These are phyloP conservation scores for Alternaria hordeiaustralica DNA, from an alignment of 2,329 filamentous ascomycete species.

Conservation along the genomic window DNA sequence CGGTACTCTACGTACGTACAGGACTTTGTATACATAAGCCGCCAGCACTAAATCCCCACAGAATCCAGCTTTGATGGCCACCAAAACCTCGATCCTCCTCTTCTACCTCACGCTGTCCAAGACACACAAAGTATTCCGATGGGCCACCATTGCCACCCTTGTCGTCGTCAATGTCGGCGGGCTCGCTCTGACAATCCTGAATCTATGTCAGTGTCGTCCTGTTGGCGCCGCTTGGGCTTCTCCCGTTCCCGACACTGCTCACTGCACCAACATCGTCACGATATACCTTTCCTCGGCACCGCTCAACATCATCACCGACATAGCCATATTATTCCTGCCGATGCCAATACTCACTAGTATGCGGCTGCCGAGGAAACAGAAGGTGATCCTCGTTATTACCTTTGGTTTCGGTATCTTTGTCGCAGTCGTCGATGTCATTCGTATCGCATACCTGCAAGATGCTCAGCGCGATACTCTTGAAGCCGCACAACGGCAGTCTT, in stretches of 20 bases:
- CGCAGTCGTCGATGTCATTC: slow-evolving; percentile 83
- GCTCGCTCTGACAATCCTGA: slow-evolving; percentile 80
- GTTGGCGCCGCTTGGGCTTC: slow-evolving; percentile 70
- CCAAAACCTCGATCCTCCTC: slow-evolving; percentile 89
- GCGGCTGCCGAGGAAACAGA: slow-evolving; percentile 83
- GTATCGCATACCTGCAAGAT: slow-evolving; percentile 87
- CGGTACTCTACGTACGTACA: slow-evolving; percentile 63
- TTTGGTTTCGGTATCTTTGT: slow-evolving; percentile 90
- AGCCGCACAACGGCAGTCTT: slow-evolving; percentile 43
- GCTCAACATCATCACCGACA: slow-evolving; percentile 88
- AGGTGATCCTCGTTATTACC: slow-evolving; percentile 83
- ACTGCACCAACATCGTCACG: slow-evolving; percentile 67
- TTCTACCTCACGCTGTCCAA: slow-evolving; percentile 87
- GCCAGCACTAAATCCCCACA: slow-evolving; percentile 47
- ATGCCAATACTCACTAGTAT: slow-evolving; percentile 82
- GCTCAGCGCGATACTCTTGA: slow-evolving; percentile 61
- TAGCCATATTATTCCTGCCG: slow-evolving; percentile 85
- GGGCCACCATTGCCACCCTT: slow-evolving; percentile 82
- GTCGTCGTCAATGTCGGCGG: slow-evolving; percentile 80
- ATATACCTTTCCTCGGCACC: slow-evolving; percentile 78
- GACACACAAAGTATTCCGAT: slow-evolving; percentile 77
- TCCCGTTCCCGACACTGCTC: slow-evolving; percentile 53
- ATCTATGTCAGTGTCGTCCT: slow-evolving; percentile 85
- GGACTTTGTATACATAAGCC: neutral
- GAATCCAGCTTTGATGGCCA: slow-evolving; percentile 89